Evolutionary conservation across 1,284 basidiomycete genomes (phyloP).

Genomic region (Moesziomyces aphidis): DNA sequence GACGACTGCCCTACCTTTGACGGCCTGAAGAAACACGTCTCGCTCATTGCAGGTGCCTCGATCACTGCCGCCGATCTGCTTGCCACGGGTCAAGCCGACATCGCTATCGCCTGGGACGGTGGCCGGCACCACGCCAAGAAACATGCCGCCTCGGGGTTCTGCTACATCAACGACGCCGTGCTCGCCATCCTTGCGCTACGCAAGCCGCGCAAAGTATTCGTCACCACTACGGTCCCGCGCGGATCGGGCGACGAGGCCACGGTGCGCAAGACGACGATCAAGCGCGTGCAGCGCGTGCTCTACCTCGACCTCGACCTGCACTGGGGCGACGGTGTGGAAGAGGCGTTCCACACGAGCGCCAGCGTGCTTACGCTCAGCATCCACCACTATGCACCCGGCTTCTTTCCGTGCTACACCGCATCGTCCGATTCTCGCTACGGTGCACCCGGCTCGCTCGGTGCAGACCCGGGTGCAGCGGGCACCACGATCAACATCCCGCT

Average conservation of each 20-base stretch:
- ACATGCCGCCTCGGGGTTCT: slow-evolving; percentile 75
- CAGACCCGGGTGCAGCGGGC: slow-evolving; percentile 15
- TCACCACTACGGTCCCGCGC: slow-evolving; percentile 9
- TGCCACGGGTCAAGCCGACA: slow-evolving; percentile 72
- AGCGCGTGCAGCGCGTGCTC: slow-evolving; percentile 41
- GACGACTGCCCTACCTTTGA: slow-evolving; percentile 85
- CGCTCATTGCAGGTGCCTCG: slow-evolving; percentile 80
- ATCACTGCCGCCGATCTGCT: slow-evolving; percentile 78
- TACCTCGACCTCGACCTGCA: slow-evolving; percentile 94
- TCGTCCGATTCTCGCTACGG: slow-evolving; percentile 32
- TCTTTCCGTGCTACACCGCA: slow-evolving; percentile 75
- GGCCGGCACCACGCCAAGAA: slow-evolving; percentile 70
- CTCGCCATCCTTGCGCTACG: slow-evolving; percentile 71
- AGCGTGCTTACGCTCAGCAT: slow-evolving; percentile 79
- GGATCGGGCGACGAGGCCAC: not conserved
- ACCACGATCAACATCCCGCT: slow-evolving; percentile 47
- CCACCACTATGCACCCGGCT: slow-evolving; percentile 83
- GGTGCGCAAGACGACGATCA: slow-evolving; percentile 29
- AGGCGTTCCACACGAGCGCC: slow-evolving; percentile 64
- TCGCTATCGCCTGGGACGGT: slow-evolving; percentile 86
- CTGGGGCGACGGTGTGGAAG: slow-evolving; percentile 83
- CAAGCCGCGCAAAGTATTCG: slow-evolving; percentile 23
- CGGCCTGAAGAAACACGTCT: slow-evolving; percentile 78
- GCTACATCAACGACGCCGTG: slow-evolving; percentile 90
- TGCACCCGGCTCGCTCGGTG: slow-evolving; percentile 33